Base-by-base conservation (phyloP, 148 eudicot genomes). In the Rhododendron simsii region DNA sequence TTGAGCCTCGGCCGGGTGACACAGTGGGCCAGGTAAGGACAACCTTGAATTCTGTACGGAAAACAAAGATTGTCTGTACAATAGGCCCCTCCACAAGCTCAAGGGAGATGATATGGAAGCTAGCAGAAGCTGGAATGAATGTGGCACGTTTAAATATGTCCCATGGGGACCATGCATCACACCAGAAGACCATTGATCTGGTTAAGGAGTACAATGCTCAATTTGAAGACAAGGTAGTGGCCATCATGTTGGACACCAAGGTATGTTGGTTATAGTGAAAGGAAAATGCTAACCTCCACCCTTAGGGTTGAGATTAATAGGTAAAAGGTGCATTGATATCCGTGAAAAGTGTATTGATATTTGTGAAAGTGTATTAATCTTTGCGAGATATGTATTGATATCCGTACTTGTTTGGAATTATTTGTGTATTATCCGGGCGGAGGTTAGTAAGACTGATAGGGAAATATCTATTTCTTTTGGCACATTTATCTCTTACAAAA, bases 131-230 rank as follows among this genome's bases (percentile, higher is more conserved):
- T 79, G 99, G 99, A 81, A 97, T 97, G 99, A 94, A 95, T 81
- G 98, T 97, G 86, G 99, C 99, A 41, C 98, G 99, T 79, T 89
- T 97, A 75, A 97, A 97, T 89, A 97, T 97, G 99, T 97, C 98
- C 13, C 99, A 97, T 78, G 98, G 98, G 59, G 96, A 97, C 85
- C 99, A 97, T 90, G 91, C 95, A 26, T 97, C 99, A 21, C 99
- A 97, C 81, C 92, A 94, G 92, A 95, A 97, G 90, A 97, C 98
- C 50, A 93, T 97, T 86, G 98, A 97, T 88, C 90, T 97, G 45
- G 98, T 97, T 74, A 94, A 90, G 65, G 98, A 95, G 87, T 97
- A 97, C 88, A 97, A 95, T 92, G 91, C 98, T 88, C 99, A 95
- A 48, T 94, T 93, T 88, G 91, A 92, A 75, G 98, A 94, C 85